Conservation (phyloP, 2,329 filamentous ascomycete genomes). For the Fusarium xylarioides region DNA sequence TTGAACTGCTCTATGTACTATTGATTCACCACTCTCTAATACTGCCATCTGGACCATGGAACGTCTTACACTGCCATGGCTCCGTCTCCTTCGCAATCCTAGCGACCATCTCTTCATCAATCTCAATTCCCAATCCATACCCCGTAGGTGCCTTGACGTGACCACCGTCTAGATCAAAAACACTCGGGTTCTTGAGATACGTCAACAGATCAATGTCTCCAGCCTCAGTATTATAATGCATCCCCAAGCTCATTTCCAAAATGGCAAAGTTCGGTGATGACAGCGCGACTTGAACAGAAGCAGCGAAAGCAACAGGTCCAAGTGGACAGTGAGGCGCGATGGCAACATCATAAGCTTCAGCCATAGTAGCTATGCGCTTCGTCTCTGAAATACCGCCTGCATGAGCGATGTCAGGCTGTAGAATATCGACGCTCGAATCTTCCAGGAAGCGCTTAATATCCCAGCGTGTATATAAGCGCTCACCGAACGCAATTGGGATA, state of each 20-base stretch:
- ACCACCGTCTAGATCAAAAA: slow-evolving; percentile 73
- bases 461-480: slow-evolving; percentile 77
- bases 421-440: slow-evolving; percentile 71
- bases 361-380: slow-evolving; percentile 73
- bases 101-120: slow-evolving; percentile 74
- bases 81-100: slow-evolving; percentile 64
- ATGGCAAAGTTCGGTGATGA: slow-evolving; percentile 73
- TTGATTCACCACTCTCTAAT: slow-evolving; percentile 13
- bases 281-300: slow-evolving; percentile 73
- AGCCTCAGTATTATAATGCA: slow-evolving; percentile 77
- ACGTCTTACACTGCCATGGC: slow-evolving; percentile 61
- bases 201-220: slow-evolving; percentile 71
- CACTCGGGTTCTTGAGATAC: slow-evolving; percentile 70
- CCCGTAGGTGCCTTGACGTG: slow-evolving; percentile 69
- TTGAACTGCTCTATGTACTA: fast-evolving
- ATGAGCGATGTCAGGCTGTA: slow-evolving; percentile 78
- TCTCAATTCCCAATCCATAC: slow-evolving; percentile 73
- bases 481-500: slow-evolving; percentile 75
- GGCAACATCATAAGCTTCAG: slow-evolving; percentile 77
- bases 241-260: slow-evolving; percentile 81
- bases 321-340: slow-evolving; percentile 79
- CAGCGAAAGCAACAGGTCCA: slow-evolving; percentile 77
- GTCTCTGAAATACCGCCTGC: slow-evolving; percentile 78
- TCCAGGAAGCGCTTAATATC: slow-evolving; percentile 78
- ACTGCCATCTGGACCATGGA: slow-evolving; percentile 13